A percentile compares a stretch with the other conserved stretches of the same genome.
phyloP scores from a whole-genome alignment of 2,329 filamentous ascomycete genomes.

The Fusarium newnesense region DNA sequence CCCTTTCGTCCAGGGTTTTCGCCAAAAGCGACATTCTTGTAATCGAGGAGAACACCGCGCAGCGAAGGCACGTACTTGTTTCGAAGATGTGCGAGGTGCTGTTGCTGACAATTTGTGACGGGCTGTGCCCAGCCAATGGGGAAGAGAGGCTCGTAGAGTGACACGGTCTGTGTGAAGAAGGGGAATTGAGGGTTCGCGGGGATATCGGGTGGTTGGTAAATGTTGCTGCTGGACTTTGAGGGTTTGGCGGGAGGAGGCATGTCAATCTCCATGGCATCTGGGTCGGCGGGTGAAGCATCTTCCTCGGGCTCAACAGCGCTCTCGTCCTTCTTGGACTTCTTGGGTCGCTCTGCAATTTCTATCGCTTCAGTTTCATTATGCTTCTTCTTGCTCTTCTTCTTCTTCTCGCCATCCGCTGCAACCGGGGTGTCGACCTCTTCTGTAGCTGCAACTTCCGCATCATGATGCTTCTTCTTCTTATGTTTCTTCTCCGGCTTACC shows the following conservation, averaged over 20 bases:
- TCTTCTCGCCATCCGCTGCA: conserved; percentile 35
- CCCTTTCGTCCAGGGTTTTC: conserved; percentile 64
- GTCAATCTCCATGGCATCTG: conserved; percentile 56
- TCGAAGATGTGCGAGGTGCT: conserved; percentile 79
- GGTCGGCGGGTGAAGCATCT: conserved; percentile 32
- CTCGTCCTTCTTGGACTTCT: conserved; percentile 46
- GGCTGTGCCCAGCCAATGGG: conserved; percentile 76
- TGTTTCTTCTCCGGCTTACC: conserved; percentile 44
- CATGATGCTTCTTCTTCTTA: conserved; percentile 47
- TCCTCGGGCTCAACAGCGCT: conserved; percentile 11
- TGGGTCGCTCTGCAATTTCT: conserved; percentile 38
- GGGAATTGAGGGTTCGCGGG: conserved; percentile 66
- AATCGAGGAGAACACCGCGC: conserved; percentile 78
- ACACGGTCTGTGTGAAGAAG: conserved; percentile 82
- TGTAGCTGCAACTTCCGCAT: conserved; percentile 21
- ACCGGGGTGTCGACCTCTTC: conserved; percentile 19
- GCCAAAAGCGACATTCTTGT: conserved; percentile 74
- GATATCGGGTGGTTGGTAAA: conserved; percentile 52
- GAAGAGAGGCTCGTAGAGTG: conserved; percentile 81
- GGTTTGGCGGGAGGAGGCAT: conserved; percentile 44
- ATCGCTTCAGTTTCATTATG: conserved; percentile 37
- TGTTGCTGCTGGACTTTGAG: conserved; percentile 45
- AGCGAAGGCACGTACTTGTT: conserved; percentile 81
- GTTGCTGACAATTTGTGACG: conserved; percentile 75
- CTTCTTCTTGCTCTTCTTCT: conserved; percentile 48